Conservation (phyloP, 805 yeast genomes). For the Tetrapisispora pingtungensis region DNA sequence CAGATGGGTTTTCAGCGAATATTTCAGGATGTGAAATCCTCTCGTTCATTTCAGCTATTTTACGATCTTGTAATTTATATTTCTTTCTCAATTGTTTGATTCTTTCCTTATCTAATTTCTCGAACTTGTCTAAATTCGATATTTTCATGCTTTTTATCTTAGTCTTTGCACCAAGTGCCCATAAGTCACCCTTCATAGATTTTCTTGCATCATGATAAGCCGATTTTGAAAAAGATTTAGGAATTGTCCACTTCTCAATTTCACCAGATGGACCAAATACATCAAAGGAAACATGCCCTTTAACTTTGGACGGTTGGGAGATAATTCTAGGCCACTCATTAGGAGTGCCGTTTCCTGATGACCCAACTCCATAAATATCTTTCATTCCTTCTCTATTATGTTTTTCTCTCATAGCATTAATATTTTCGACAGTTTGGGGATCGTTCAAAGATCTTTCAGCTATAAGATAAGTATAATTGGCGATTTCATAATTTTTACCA, state of each 20-base stretch:
- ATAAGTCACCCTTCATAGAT: constrained; percentile 71
- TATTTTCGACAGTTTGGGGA: constrained; percentile 30
- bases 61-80: not conserved
- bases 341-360: constrained; percentile 17
- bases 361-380: constrained; percentile 16
- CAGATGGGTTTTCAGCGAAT: not conserved
- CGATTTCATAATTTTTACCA: constrained; percentile 59
- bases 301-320: constrained; percentile 60
- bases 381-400: constrained; percentile 4
- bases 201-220: constrained; percentile 87
- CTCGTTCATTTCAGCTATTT: not conserved
- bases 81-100: constrained; percentile 14
- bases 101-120: constrained; percentile 17
- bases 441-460: constrained; percentile 49
- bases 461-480: constrained; percentile 66
- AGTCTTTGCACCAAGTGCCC: constrained; percentile 66
- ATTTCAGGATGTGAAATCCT: not conserved
- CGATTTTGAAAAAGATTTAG: constrained; percentile 64
- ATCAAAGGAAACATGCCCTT: constrained; percentile 72
- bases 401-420: constrained; percentile 34
- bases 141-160: constrained; percentile 27
- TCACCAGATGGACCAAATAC: constrained; percentile 73
- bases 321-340: constrained; percentile 65
- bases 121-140: constrained; percentile 19
- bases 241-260: constrained; percentile 79